Conservation (phyloP, 2,329 filamentous ascomycete genomes). For the Cordyceps cateniannulata region DNA sequence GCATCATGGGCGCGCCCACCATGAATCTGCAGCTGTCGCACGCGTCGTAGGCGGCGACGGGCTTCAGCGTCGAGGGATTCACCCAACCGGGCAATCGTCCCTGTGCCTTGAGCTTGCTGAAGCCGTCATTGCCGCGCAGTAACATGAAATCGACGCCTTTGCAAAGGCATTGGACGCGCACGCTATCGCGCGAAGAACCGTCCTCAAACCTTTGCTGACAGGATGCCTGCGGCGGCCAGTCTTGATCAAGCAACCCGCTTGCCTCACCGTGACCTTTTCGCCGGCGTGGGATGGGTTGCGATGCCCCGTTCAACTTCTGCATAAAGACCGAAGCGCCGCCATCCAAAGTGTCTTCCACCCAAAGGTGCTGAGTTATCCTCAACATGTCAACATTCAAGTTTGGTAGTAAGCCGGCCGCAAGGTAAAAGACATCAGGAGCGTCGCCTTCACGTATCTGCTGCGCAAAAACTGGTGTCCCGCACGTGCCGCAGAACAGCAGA, state of each 20-base stretch:
- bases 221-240: constrained; percentile 23
- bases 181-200: constrained; percentile 14
- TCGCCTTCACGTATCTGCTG: constrained; percentile 14
- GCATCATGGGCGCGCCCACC: constrained; percentile 34
- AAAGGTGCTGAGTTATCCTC: constrained; percentile 32
- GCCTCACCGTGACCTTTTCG: constrained; percentile 20
- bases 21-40: constrained; percentile 42
- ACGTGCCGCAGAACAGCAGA: constrained; percentile 36
- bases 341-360: constrained; percentile 44
- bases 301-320: constrained; percentile 26
- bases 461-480: constrained; percentile 39
- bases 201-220: constrained; percentile 16
- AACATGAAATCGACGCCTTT: constrained; percentile 38
- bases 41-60: constrained; percentile 32
- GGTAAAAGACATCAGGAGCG: constrained; percentile 17
- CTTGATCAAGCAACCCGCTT: constrained; percentile 16
- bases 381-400: constrained; percentile 27
- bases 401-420: constrained; percentile 32
- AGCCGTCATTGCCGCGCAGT: constrained; percentile 24
- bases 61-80: constrained; percentile 35
- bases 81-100: constrained; percentile 34
- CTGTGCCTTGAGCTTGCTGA: constrained; percentile 21
- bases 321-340: constrained; percentile 45
- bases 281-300: constrained; percentile 22
- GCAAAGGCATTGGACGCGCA: constrained; percentile 40